Evolutionary conservation across 2,329 filamentous ascomycete genomes (phyloP).

Genomic region (Coniochaeta prunicola): DNA sequence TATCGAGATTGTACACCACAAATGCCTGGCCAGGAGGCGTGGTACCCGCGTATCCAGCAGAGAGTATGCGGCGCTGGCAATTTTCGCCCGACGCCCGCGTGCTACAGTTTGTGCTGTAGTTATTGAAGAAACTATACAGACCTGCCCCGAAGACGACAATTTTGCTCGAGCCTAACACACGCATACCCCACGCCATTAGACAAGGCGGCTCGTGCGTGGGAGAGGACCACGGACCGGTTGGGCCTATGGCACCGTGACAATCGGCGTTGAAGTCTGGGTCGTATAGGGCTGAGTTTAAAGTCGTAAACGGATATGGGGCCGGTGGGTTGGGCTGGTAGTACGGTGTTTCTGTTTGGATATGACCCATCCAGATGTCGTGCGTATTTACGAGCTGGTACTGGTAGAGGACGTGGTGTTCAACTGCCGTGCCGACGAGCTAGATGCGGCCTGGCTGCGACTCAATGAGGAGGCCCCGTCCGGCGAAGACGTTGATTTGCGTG

Average conservation of each 20-base stretch:
- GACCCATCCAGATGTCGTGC: constrained; percentile 53
- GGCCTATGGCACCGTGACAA: constrained; percentile 20
- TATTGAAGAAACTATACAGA: constrained; percentile 61
- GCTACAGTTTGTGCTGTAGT: constrained; percentile 46
- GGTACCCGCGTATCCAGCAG: constrained; percentile 7
- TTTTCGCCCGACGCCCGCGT: constrained; percentile 27
- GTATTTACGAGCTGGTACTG: constrained; percentile 60
- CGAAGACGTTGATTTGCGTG: constrained; percentile 40
- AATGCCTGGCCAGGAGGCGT: constrained; percentile 12
- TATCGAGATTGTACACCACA: constrained; percentile 32
- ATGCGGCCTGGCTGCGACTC: constrained; percentile 34
- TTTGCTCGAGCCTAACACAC: constrained; percentile 47
- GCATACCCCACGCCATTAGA: constrained; percentile 56
- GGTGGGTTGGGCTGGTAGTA: constrained; percentile 63
- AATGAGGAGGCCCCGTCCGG: constrained; percentile 39
- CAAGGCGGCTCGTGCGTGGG: constrained; percentile 28
- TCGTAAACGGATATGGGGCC: constrained; percentile 48
- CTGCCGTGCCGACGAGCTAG: constrained; percentile 59
- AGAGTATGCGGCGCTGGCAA: constrained; percentile 38
- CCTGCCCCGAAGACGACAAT: constrained; percentile 55
- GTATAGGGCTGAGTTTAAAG: constrained; percentile 25
- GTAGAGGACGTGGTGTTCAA: constrained; percentile 61
- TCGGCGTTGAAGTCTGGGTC: constrained; percentile 44
- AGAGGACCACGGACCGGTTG: not conserved
- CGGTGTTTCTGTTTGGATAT: constrained; percentile 63